Base-by-base conservation (phyloP, 108 stramenopile species). In the Nannochloropsis granulata region DNA sequence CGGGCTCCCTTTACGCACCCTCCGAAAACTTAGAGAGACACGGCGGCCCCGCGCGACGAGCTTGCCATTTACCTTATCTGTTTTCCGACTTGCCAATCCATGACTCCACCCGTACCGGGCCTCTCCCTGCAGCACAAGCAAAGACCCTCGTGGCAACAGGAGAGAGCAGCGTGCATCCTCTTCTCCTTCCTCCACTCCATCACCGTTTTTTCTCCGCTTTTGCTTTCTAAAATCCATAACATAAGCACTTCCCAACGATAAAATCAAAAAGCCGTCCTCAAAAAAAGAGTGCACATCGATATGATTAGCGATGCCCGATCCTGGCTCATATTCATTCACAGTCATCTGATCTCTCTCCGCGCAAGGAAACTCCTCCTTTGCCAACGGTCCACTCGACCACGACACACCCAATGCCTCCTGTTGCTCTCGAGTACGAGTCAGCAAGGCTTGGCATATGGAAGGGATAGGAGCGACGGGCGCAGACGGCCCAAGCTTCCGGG, bases 61-160 rank as follows among this genome's bases (percentile, higher is more conserved):
- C 24, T 23, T 5, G 12, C 80, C 25, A 81, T 34, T 45, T n/a
- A 87, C 86, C 83, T 80, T 83, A 83, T 87, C 86, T 9, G 86
- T 87, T 21, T 87, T 87, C 23, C 86, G 86, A 43, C 83, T 83
- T 19, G 86, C 83, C 13, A 87, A 81, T 23, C 86, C 82, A 42
- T 87, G 86, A 8, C 83, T 83, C 86, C 86, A 87, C n/a, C 42
- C 83, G 83, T 87, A 87, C 13, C 86, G 86, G 19, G 86, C 86
- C 25, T 78, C 56, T 10, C 86, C 86, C 71, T 83, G 79, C 86
- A 87, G 83, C 1, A 87, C 83, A 13, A 87, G 79, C 44, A 87
- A 81, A 13, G 86, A 87, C 21, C 86, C 13, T 0, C 83, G 86
- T 25, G 86, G 86, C 13, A 87, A 80, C 21, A 80, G 83, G 23